Evolutionary conservation across 2,329 filamentous ascomycete genomes (phyloP).

Genomic region (Graphilbum fragrans): DNA sequence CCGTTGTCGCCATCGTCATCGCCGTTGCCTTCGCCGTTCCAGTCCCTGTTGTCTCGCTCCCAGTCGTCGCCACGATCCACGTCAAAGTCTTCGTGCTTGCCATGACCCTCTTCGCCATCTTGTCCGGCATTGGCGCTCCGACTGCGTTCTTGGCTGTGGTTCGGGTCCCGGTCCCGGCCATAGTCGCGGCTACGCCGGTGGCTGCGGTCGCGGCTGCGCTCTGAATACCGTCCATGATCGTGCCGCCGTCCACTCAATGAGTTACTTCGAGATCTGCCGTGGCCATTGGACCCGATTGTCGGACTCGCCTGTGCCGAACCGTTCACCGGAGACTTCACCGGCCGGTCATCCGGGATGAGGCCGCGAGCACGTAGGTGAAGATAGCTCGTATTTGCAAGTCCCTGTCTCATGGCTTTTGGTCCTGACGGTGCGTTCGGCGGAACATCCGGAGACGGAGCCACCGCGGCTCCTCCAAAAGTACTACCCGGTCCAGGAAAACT

Average conservation of each 20-base stretch:
- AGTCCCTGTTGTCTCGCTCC: no score
- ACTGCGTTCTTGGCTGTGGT: neutral
- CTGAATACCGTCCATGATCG: constrained; percentile 23
- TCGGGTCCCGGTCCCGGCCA: constrained; percentile 8
- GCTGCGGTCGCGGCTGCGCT: constrained; percentile 15
- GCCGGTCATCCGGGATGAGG: constrained; percentile 11
- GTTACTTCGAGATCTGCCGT: constrained; percentile 30
- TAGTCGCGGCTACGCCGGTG: constrained; percentile 20
- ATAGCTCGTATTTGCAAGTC: constrained; percentile 69
- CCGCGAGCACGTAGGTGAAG: constrained; percentile 46
- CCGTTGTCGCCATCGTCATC: constrained; percentile 17
- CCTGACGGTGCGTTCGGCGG: constrained; percentile 74
- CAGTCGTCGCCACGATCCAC: neutral
- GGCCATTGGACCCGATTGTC: constrained; percentile 18
- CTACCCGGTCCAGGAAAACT: no score
- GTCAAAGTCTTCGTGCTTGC: neutral
- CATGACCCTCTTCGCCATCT: neutral
- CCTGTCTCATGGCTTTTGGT: constrained; percentile 88
- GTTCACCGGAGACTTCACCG: constrained; percentile 12
- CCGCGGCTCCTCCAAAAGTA: neutral
- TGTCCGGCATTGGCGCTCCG: neutral
- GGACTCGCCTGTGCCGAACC: constrained; percentile 8
- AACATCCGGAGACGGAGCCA: constrained; percentile 20
- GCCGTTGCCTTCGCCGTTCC: constrained; percentile 14
- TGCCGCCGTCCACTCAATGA: constrained; percentile 20